A percentile compares a stretch with the other conserved stretches of the same genome.
These are phyloP conservation scores for Lachnellula cervina DNA, from an alignment of 2,329 filamentous ascomycete species.

Conservation along the genomic window DNA sequence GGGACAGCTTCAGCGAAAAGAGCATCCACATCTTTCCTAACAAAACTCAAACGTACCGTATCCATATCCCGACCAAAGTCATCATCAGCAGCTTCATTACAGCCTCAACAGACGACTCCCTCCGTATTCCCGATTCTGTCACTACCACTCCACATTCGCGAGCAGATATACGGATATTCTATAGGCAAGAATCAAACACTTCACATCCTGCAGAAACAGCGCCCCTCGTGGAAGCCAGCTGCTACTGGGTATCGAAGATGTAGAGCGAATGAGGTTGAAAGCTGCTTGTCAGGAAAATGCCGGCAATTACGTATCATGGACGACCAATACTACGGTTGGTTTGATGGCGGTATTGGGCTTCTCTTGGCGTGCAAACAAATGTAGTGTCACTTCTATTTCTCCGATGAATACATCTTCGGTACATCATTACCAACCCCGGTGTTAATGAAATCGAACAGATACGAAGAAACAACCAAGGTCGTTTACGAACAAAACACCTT, in stretches of 20 bases:
- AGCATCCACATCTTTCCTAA: background rate
- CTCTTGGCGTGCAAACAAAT: background rate
- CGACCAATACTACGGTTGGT: background rate
- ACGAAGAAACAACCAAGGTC: background rate
- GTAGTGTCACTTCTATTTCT: background rate
- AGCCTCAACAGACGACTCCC: background rate
- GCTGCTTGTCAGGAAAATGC: background rate
- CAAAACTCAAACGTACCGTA: background rate
- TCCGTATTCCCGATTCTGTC: background rate
- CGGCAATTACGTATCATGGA: background rate
- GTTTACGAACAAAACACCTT: background rate
- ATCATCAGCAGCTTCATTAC: background rate
- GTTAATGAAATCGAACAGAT: background rate
- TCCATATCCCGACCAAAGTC: background rate
- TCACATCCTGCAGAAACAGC: background rate
- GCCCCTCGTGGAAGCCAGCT: background rate
- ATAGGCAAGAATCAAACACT: background rate
- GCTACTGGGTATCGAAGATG: background rate
- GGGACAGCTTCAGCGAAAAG: background rate
- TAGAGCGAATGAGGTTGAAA: background rate
- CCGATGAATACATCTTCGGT: background rate
- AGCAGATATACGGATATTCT: background rate
- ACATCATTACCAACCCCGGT: background rate
- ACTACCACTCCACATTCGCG: background rate
- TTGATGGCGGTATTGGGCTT: background rate